phyloP scores from a whole-genome alignment of 2,329 filamentous ascomycete species.

The Colletotrichum acutatum region DNA sequence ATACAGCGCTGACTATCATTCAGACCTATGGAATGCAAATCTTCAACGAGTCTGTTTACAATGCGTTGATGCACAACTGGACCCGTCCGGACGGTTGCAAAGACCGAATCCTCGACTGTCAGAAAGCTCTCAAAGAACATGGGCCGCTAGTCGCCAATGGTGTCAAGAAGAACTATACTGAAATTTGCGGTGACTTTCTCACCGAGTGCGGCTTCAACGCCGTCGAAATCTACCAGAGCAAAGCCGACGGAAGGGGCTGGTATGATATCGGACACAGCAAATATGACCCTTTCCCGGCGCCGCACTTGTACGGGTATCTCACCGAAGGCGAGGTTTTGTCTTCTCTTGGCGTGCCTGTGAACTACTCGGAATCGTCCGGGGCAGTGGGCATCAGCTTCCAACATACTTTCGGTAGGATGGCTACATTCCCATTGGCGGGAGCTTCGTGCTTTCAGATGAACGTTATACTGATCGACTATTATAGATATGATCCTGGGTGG shows the following conservation, averaged over 20 bases:
- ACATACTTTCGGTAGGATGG: conserved; percentile 12
- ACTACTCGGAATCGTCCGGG: conserved; percentile 52
- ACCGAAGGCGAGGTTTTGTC: conserved; percentile 55
- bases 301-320: conserved; percentile 35
- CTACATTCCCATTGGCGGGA: neutral
- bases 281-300: conserved; percentile 36
- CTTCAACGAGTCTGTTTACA: conserved; percentile 52
- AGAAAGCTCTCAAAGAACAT: conserved; percentile 46
- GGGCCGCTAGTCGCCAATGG: conserved; percentile 40
- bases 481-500: conserved; percentile 44
- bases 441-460: conserved; percentile 1
- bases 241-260: conserved; percentile 29
- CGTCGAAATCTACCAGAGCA: conserved; percentile 17
- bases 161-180: conserved; percentile 27
- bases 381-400: conserved; percentile 28
- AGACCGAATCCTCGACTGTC: conserved; percentile 64
- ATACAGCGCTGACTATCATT: neutral
- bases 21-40: conserved; percentile 69
- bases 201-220: conserved; percentile 41
- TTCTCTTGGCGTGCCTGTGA: conserved; percentile 70
- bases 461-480: conserved; percentile 11
- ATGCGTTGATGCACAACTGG: conserved; percentile 47
- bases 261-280: conserved; percentile 38
- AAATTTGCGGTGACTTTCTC: conserved; percentile 22
- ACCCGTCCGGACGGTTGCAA: conserved; percentile 59